Evolutionary conservation across 345 rosid genomes (phyloP).

Genomic region (rapeseed (Brassica napus)): Da-Ae NC_063443.1:9367001-9367500

Average conservation of each 20-base stretch:
- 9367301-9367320: neutral
- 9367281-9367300: neutral
- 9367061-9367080: neutral
- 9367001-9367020: conserved; percentile 44
- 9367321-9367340: neutral
- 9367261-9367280: neutral
- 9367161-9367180: conserved; percentile 4
- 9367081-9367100: conserved; percentile 16
- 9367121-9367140: neutral
- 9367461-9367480: neutral
- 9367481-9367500: conserved; percentile 15
- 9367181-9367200: neutral
- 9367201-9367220: too few relatives aligned
- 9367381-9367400: neutral
- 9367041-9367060: neutral
- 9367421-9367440: neutral
- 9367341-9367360: neutral
- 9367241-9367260: neutral
- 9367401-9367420: neutral
- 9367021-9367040: conserved; percentile 27
- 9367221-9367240: neutral
- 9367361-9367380: neutral
- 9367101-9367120: conserved; percentile 24
- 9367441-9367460: neutral
- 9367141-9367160: neutral